A percentile compares a stretch with the other conserved stretches of the same genome.
phyloP scores from a whole-genome alignment of 805 yeast genomes.

The Wickerhamomyces chambardii region DNA sequence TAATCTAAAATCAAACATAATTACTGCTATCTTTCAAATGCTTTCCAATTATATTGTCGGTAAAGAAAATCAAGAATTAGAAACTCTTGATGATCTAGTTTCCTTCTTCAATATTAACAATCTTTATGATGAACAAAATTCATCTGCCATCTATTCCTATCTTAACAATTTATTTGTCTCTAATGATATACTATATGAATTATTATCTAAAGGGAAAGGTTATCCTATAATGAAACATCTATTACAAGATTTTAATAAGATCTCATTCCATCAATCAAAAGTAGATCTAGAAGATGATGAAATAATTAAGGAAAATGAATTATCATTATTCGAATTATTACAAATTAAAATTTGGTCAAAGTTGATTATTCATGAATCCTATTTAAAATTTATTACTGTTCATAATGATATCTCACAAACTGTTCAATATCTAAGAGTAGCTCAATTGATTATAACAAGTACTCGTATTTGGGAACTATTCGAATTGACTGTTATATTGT shows the following conservation, averaged over 20 bases:
- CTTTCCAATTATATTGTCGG: conserved; percentile 9
- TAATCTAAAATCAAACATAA: background rate
- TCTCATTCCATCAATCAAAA: conserved; percentile 3
- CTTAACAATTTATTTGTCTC: conserved; percentile 7
- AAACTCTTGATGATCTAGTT: conserved; percentile 5
- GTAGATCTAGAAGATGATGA: background rate
- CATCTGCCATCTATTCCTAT: conserved; percentile 6
- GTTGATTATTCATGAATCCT: conserved; percentile 25
- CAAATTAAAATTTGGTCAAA: conserved; percentile 19
- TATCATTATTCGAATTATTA: conserved; percentile 11
- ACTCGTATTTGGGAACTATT: conserved; percentile 25
- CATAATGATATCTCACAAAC: conserved; percentile 8
- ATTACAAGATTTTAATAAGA: conserved; percentile 9
- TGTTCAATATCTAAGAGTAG: conserved; percentile 15
- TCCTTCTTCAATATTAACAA: conserved; percentile 1
- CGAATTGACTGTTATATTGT: conserved; percentile 26
- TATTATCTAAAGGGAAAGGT: conserved; percentile 13
- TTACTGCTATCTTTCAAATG: conserved; percentile 7
- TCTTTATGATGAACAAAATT: conserved; percentile 2
- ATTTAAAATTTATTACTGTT: conserved; percentile 17
- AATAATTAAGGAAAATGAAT: background rate
- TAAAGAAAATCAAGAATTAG: conserved; percentile 2
- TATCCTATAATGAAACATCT: conserved; percentile 6
- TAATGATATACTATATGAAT: conserved; percentile 8
- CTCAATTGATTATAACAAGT: conserved; percentile 26